These are phyloP conservation scores for Alternaria arbusti DNA, from an alignment of 2,329 filamentous ascomycete genomes.

Conservation along the genomic window DNA sequence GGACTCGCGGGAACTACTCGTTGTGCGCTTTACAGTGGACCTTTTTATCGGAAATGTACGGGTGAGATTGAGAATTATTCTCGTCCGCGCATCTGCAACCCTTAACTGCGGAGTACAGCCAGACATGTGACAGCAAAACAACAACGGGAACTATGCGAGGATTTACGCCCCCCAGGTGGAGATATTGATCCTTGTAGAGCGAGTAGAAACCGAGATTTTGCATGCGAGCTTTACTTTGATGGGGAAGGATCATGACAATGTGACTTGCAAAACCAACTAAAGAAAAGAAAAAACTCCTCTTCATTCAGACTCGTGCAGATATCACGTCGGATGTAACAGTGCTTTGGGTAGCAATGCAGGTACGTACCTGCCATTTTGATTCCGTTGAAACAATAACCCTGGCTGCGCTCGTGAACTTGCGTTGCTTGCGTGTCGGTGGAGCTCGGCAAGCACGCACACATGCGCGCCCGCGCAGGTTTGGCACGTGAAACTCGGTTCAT, in stretches of 20 bases:
- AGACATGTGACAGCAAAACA: slow-evolving; percentile 1
- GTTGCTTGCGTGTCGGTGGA: slow-evolving; percentile 8
- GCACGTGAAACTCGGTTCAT: slow-evolving; percentile 9
- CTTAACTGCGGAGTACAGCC: neutral
- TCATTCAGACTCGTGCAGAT: neutral
- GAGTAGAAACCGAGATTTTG: slow-evolving; percentile 1
- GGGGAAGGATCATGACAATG: neutral
- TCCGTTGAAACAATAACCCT: neutral
- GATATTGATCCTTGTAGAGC: neutral
- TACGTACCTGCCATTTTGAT: slow-evolving; percentile 3
- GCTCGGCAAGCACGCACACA: slow-evolving; percentile 6
- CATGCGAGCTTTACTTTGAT: neutral
- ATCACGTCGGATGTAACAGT: neutral
- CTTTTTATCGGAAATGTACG: slow-evolving; percentile 7
- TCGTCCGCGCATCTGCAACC: slow-evolving; percentile 7
- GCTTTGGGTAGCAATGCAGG: slow-evolving; percentile 14
- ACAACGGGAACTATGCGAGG: neutral
- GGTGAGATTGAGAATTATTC: slow-evolving; percentile 1
- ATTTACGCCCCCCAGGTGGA: slow-evolving; percentile 6
- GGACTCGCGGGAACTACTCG: slow-evolving; percentile 2
- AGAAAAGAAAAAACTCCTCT: neutral
- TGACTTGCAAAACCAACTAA: neutral
- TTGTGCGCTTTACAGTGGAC: neutral
- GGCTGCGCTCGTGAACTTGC: neutral
- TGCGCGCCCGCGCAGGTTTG: neutral